These are phyloP conservation scores for Atalantia buxifolia DNA, from an alignment of 345 rosid genomes.

Conservation along the genomic window DNA sequence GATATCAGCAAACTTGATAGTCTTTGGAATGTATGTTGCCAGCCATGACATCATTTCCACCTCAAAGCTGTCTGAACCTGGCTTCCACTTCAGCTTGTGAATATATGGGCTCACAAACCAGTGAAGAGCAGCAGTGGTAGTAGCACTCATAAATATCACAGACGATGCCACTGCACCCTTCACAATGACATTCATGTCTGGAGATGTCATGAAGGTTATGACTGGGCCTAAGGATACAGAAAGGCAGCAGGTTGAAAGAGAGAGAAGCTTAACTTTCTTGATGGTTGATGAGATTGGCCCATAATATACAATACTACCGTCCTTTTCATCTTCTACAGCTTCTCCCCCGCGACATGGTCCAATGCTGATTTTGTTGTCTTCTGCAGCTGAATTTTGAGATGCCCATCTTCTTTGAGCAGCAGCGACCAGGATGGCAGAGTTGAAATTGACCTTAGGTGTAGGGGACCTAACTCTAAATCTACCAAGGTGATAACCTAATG, in stretches of 20 bases:
- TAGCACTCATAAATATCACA: constrained; percentile 78
- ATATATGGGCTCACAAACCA: constrained; percentile 95
- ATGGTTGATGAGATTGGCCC: constrained; percentile 90
- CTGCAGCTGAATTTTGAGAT: constrained; percentile 49
- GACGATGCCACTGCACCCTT: constrained; percentile 91
- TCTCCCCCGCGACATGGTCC: constrained; percentile 50
- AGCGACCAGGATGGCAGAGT: constrained; percentile 13
- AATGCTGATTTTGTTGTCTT: constrained; percentile 68
- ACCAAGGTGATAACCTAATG: constrained; percentile 39
- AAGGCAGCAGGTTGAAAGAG: constrained; percentile 96
- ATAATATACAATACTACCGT: constrained; percentile 47
- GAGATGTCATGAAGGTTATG: constrained; percentile 90
- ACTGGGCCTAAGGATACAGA: constrained; percentile 90
- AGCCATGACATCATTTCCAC: constrained; percentile 97
- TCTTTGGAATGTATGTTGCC: constrained; percentile 53
- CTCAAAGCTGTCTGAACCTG: constrained; percentile 84
- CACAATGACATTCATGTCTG: constrained; percentile 71
- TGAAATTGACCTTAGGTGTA: constrained; percentile 24
- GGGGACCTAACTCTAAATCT: constrained; percentile 32
- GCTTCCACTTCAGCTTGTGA: constrained; percentile 92
- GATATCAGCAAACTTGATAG: constrained; percentile 77
- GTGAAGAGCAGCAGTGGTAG: constrained; percentile 75
- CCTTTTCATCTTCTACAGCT: constrained; percentile 43
- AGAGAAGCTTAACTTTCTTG: constrained; percentile 88
- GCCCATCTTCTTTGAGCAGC: constrained; percentile 52